phyloP scores from a whole-genome alignment of 495 filamentous ascomycete species.

The Trypethelium eluteriae region DNA sequence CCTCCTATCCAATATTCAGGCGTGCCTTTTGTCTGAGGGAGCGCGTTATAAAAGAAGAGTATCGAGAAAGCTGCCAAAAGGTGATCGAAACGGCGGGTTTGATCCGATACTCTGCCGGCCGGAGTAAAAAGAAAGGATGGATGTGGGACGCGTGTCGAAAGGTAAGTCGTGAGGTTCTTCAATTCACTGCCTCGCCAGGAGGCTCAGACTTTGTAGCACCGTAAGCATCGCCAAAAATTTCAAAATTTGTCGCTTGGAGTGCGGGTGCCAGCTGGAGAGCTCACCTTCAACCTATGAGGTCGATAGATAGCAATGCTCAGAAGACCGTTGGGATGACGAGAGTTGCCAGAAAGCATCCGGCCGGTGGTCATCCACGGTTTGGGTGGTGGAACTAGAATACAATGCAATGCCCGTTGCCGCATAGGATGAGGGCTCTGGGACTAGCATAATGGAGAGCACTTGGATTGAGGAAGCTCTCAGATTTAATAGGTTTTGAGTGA shows the following conservation, averaged over 20 bases:
- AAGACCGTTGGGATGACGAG: conserved; percentile 6
- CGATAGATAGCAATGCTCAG: background rate
- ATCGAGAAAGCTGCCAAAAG: background rate
- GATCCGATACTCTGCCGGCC: background rate
- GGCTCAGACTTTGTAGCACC: conserved; percentile 5
- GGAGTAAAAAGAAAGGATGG: background rate
- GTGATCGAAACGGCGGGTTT: background rate
- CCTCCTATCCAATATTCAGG: background rate
- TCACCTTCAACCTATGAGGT: background rate
- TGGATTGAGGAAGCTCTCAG: background rate
- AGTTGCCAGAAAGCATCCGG: conserved; percentile 9
- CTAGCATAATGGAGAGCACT: conserved; percentile 6
- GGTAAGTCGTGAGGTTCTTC: background rate
- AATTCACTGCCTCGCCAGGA: conserved; percentile 12
- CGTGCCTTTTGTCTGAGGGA: background rate
- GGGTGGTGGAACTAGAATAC: background rate
- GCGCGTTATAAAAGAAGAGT: background rate
- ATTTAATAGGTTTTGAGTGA: conserved; percentile 3
- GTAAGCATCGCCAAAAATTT: conserved; percentile 4
- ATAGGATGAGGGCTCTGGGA: background rate
- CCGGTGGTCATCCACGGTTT: conserved; percentile 6
- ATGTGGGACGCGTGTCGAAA: background rate
- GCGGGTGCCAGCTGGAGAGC: background rate
- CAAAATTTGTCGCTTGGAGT: background rate
- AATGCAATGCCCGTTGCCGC: background rate